Evolutionary conservation across 495 filamentous ascomycete species (phyloP).

Genomic region (Penicillium arizonense): DNA sequence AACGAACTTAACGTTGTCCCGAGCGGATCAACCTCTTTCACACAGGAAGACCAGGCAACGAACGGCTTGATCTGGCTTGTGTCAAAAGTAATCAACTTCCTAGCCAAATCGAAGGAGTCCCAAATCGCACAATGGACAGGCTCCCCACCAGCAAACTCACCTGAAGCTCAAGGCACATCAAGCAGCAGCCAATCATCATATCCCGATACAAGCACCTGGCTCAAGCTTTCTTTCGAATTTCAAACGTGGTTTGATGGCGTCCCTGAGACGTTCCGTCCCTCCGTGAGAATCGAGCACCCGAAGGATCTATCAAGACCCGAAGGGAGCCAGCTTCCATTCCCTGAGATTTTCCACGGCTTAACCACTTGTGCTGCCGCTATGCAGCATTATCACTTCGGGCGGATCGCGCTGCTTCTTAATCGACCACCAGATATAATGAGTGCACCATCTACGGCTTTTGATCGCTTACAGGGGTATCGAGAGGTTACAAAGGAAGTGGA

Average conservation of each 20-base stretch:
- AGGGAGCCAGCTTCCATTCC: constrained; percentile 30
- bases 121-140: constrained; percentile 38
- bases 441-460: constrained; percentile 38
- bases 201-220: constrained; percentile 34
- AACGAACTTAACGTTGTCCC: constrained; percentile 17
- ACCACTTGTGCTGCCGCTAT: constrained; percentile 37
- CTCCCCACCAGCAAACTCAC: constrained; percentile 12
- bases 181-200: constrained; percentile 4
- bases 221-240: constrained; percentile 38
- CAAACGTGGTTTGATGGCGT: constrained; percentile 43
- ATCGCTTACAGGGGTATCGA: constrained; percentile 39
- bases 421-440: constrained; percentile 34
- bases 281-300: constrained; percentile 37
- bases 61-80: constrained; percentile 39
- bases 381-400: constrained; percentile 44
- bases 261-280: constrained; percentile 42
- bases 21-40: background rate
- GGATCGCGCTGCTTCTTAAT: constrained; percentile 38
- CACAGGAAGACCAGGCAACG: constrained; percentile 33
- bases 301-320: constrained; percentile 28
- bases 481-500: constrained; percentile 46
- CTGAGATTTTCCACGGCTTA: constrained; percentile 35
- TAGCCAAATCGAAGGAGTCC: constrained; percentile 33
- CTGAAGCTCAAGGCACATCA: constrained; percentile 5
- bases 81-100: constrained; percentile 39